These are phyloP conservation scores for Nelumbo lutea DNA, from an alignment of 164 flowering plant species.

Conservation along the genomic window DNA sequence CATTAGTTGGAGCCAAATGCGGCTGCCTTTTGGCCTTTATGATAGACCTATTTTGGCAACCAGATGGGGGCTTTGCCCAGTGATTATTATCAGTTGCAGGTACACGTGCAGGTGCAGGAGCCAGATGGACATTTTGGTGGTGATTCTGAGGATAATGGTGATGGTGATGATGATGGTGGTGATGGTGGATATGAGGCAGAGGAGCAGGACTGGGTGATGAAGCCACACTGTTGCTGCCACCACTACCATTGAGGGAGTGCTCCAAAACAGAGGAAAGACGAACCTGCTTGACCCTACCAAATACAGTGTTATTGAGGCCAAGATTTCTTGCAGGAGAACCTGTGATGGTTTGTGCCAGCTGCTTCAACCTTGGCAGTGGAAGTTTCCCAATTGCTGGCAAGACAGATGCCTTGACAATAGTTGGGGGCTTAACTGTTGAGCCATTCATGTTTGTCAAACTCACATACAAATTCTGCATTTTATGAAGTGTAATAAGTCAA, in stretches of 20 bases:
- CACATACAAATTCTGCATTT: constrained; percentile 75
- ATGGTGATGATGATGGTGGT: constrained; percentile 40
- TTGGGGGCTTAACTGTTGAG: constrained; percentile 70
- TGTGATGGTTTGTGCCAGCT: constrained; percentile 73
- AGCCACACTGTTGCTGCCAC: constrained; percentile 20
- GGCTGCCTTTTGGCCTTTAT: constrained; percentile 25
- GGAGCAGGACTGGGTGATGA: constrained; percentile 51
- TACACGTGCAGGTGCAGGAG: constrained; percentile 26
- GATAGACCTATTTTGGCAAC: constrained; percentile 27
- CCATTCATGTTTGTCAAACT: constrained; percentile 64
- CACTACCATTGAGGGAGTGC: constrained; percentile 41
- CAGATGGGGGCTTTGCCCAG: constrained; percentile 35
- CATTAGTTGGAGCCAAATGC: constrained; percentile 25
- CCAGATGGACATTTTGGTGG: constrained; percentile 17
- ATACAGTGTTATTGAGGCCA: constrained; percentile 71
- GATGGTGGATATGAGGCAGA: constrained; percentile 26
- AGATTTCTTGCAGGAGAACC: constrained; percentile 70
- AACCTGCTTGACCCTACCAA: constrained; percentile 83
- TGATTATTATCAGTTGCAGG: constrained; percentile 27
- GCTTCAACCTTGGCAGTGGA: constrained; percentile 57
- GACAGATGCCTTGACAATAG: constrained; percentile 65
- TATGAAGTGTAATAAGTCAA: constrained; percentile 12
- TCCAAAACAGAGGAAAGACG: constrained; percentile 61
- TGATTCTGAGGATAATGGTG: constrained; percentile 33
- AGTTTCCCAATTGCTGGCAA: constrained; percentile 56